Evolutionary conservation across 768 basidiomycete genomes (phyloP), one percentile per base, ranked within the genome.

Genomic region (Xerocomellus chrysenteron): DNA sequence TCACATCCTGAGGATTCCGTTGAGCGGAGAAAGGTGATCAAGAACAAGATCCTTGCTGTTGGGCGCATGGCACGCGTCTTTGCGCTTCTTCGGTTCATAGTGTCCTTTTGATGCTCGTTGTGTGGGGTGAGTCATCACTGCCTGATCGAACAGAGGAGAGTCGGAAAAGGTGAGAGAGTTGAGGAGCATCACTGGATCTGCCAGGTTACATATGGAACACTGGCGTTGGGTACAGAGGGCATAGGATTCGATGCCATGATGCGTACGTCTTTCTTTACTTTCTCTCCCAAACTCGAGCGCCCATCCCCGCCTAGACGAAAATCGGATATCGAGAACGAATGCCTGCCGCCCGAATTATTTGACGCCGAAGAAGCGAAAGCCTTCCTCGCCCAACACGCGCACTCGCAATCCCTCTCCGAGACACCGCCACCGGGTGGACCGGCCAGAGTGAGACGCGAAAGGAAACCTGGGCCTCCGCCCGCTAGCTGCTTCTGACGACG

Each of bases 311-410:
- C 1, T 14, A 95, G 94, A 41, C 93, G 94, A 58, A 95, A 94
- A 76, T 93, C 91, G 43, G 97, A 98, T 78, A 98, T 98, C 62
- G 96, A 98, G 75, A 98, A 98, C 75, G 97, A 99, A 74, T 88
- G 94, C 35, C 78, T 98, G n/a, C 97, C 96, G 3, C 96, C 96
- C 2, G 94, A 98, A 16, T 80, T 99, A 17, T 89, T 93, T 69
- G 95, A 98, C 66, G 87, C 85, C 7, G 70, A 72, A 56, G 86
- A 89, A 73, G 87, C 85, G 54, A 84, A 82, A 60, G 84, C 87
- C 8, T 82, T 85, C 59, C 65, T 90, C 54, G 60, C 67, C 47
- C 70, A 68, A 55, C 66, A 70, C 32, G 61, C 54, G 0, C 69
- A 71, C 13, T 70, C 73, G 5, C 70, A 65, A 37, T 75, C 75